phyloP scores from a whole-genome alignment of 345 rosid species.

The Melaleuca quinquenervia region DNA sequence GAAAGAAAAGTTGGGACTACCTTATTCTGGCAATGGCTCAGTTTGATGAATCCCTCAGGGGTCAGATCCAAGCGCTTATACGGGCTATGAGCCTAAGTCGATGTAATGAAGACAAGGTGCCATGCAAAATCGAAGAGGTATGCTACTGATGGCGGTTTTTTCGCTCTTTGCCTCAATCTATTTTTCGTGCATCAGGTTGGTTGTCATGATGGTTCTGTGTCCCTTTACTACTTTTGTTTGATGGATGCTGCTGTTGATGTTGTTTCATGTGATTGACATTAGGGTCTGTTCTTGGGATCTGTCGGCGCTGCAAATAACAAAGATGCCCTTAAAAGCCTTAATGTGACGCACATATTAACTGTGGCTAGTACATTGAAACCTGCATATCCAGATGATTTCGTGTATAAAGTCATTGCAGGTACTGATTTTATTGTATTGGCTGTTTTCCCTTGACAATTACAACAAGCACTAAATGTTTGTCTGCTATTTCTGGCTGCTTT shows the following conservation, averaged over 20 bases:
- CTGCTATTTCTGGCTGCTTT: not conserved
- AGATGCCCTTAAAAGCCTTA: constrained; percentile 24
- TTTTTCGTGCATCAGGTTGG: not conserved
- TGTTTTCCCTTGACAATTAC: not conserved
- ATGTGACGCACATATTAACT: constrained; percentile 34
- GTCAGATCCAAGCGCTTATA: constrained; percentile 33
- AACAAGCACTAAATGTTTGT: not conserved
- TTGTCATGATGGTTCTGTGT: not conserved
- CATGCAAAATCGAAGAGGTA: constrained; percentile 47
- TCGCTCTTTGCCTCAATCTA: not conserved
- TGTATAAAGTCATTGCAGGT: constrained; percentile 34
- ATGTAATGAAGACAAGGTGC: constrained; percentile 33
- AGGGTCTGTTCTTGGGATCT: constrained; percentile 50
- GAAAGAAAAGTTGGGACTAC: not conserved
- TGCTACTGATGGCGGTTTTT: not conserved
- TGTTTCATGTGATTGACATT: not conserved
- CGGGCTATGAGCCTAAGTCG: constrained; percentile 25
- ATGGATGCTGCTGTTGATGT: not conserved
- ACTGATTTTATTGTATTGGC: not conserved
- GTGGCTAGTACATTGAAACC: constrained; percentile 28
- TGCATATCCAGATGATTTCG: constrained; percentile 25
- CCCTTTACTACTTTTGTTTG: not conserved
- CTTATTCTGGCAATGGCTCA: constrained; percentile 15
- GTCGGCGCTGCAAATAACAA: constrained; percentile 31
- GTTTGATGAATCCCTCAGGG: constrained; percentile 22